Percentiles rank a stretch among this genome's conserved stretches.
Evolutionary conservation across 805 yeast species (phyloP).

Genomic region (Jamesozyma hellenica): DNA sequence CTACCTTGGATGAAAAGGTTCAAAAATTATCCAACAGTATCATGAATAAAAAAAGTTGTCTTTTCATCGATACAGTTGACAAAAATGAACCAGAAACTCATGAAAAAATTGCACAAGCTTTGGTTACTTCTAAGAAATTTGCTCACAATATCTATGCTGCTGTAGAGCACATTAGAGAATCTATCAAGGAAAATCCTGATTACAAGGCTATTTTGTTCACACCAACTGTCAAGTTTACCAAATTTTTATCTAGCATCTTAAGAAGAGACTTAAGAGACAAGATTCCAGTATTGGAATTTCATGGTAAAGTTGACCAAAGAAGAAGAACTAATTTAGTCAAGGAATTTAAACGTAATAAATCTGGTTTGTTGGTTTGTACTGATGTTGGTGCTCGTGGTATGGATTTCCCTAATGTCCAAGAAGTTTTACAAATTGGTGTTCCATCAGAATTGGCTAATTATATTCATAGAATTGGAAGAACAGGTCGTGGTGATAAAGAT

Average conservation of each 20-base stretch:
- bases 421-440: constrained; percentile 77
- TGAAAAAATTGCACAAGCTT: constrained; percentile 62
- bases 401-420: constrained; percentile 83
- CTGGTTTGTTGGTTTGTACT: constrained; percentile 65
- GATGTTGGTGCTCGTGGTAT: constrained; percentile 96
- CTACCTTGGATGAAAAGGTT: constrained; percentile 70
- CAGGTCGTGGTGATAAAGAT: constrained; percentile 80
- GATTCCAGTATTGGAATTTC: constrained; percentile 37
- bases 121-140: constrained; percentile 44
- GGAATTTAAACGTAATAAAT: constrained; percentile 37
- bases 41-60: constrained; percentile 43
- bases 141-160: constrained; percentile 55
- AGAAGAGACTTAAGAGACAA: constrained; percentile 20
- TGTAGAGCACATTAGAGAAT: constrained; percentile 37
- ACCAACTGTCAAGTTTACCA: constrained; percentile 66
- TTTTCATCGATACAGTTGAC: constrained; percentile 64
- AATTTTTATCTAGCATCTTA: constrained; percentile 41
- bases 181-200: constrained; percentile 29
- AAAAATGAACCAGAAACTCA: constrained; percentile 68
- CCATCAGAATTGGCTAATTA: constrained; percentile 69
- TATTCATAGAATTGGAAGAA: constrained; percentile 90
- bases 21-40: constrained; percentile 50
- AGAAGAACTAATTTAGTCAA: constrained; percentile 53
- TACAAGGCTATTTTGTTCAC: constrained; percentile 78
- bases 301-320: constrained; percentile 66